Percentiles rank a stretch among this genome's conserved stretches.
Evolutionary conservation across 805 yeast genomes (phyloP).

Genomic region (Millerozyma miso): DNA sequence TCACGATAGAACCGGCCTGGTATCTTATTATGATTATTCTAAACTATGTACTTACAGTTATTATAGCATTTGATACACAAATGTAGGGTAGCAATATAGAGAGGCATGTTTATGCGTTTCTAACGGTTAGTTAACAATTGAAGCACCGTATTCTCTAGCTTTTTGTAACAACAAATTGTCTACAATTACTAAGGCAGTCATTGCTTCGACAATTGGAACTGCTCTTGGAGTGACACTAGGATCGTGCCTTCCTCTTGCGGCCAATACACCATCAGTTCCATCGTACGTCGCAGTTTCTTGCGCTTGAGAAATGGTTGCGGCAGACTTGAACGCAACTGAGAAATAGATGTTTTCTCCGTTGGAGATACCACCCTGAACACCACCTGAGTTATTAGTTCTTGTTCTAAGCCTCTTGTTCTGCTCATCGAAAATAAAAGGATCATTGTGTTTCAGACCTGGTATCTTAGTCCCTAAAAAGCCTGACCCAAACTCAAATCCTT

Average conservation of each 20-base stretch:
- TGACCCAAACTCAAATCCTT: conserved; percentile 96
- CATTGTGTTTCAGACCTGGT: conserved; percentile 94
- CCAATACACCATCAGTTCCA: conserved; percentile 81
- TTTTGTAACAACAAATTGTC: conserved; percentile 84
- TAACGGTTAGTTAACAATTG: conserved; percentile 4
- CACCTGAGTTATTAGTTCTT: conserved; percentile 88
- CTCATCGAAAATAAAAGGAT: conserved; percentile 67
- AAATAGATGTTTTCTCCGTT: conserved; percentile 95
- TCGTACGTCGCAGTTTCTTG: conserved; percentile 87
- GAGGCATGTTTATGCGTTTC: no score
- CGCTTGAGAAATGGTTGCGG: conserved; percentile 93
- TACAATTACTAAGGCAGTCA: conserved; percentile 92
- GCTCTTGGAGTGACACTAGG: conserved; percentile 99
- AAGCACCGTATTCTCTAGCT: conserved; percentile 54
- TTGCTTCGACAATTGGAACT: conserved; percentile 95
- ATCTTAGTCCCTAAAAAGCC: conserved; percentile 88
- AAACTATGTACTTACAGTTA: background rate
- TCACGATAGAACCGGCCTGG: no score
- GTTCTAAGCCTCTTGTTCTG: conserved; percentile 69
- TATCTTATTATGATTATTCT: no score
- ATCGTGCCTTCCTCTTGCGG: conserved; percentile 97
- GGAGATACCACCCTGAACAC: conserved; percentile 96
- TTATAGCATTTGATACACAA: background rate
- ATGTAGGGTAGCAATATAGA: background rate
- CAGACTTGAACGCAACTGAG: conserved; percentile 95